Evolutionary conservation across 495 filamentous ascomycete genomes (phyloP).

Genomic region (Penicillium desertorum): DNA sequence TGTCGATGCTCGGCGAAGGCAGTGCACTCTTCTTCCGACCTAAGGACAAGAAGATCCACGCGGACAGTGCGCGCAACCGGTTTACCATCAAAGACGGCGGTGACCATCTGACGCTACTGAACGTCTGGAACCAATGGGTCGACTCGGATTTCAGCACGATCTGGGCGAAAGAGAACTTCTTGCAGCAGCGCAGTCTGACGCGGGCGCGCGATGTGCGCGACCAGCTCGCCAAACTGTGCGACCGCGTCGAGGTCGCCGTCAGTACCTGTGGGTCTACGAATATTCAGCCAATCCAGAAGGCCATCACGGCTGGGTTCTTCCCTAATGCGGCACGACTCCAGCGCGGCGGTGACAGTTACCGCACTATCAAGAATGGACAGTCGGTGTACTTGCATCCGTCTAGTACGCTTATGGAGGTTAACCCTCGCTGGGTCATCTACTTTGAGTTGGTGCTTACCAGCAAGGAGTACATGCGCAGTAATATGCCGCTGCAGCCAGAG

Average conservation of each 20-base stretch:
- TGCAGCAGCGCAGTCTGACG: slow-evolving; percentile 83
- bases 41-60: slow-evolving; percentile 96
- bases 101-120: slow-evolving; percentile 87
- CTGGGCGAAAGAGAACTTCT: slow-evolving; percentile 91
- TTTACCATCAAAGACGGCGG: slow-evolving; percentile 93
- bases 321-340: slow-evolving; percentile 87
- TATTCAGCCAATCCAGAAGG: slow-evolving; percentile 75
- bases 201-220: slow-evolving; percentile 91
- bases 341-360: slow-evolving; percentile 81
- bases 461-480: slow-evolving; percentile 90
- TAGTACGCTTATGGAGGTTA: slow-evolving; percentile 73
- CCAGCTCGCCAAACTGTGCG: slow-evolving; percentile 91
- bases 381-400: slow-evolving; percentile 90
- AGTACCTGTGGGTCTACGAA: slow-evolving; percentile 70
- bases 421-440: slow-evolving; percentile 88
- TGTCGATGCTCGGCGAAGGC: slow-evolving; percentile 89
- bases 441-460: slow-evolving; percentile 90
- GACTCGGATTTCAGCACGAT: slow-evolving; percentile 86
- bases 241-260: slow-evolving; percentile 80
- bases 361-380: slow-evolving; percentile 91
- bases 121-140: slow-evolving; percentile 97
- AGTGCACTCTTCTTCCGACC: slow-evolving; percentile 91
- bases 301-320: slow-evolving; percentile 91
- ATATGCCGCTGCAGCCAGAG: slow-evolving; percentile 78
- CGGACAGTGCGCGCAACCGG: slow-evolving; percentile 85